Conservation (phyloP, 148 eudicot species). For the Rhododendron kiyosumense region DNA sequence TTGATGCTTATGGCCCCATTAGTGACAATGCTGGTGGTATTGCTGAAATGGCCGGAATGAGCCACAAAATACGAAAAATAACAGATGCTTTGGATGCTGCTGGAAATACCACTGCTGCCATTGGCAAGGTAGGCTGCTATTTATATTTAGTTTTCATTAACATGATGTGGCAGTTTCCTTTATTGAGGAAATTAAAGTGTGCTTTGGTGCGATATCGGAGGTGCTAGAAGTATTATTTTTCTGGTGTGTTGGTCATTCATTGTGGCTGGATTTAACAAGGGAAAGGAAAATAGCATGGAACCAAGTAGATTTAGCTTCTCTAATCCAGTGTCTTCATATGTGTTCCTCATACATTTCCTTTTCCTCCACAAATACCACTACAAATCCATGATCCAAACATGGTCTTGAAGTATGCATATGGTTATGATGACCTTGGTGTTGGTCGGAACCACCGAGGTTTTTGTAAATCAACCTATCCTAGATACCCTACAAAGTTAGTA, state of each 20-base stretch:
- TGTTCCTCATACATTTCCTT: not conserved
- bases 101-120: constrained; percentile 17
- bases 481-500: not conserved
- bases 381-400: not conserved
- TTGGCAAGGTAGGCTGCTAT: constrained; percentile 12
- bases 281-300: not conserved
- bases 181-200: not conserved
- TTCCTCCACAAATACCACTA: not conserved
- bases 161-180: not conserved
- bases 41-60: constrained; percentile 21
- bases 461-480: not conserved
- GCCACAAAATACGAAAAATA: constrained; percentile 14
- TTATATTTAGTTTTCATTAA: not conserved
- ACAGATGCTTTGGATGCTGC: constrained; percentile 20
- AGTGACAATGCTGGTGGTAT: constrained; percentile 17
- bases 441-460: not conserved
- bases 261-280: not conserved
- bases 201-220: not conserved
- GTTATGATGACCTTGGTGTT: not conserved
- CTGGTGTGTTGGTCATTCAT: not conserved
- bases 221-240: not conserved
- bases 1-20: constrained; percentile 17
- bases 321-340: not conserved
- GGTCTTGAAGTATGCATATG: not conserved
- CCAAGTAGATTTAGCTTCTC: not conserved